Conservation (phyloP, 306 rosid species). For the Pueraria montana region DNA sequence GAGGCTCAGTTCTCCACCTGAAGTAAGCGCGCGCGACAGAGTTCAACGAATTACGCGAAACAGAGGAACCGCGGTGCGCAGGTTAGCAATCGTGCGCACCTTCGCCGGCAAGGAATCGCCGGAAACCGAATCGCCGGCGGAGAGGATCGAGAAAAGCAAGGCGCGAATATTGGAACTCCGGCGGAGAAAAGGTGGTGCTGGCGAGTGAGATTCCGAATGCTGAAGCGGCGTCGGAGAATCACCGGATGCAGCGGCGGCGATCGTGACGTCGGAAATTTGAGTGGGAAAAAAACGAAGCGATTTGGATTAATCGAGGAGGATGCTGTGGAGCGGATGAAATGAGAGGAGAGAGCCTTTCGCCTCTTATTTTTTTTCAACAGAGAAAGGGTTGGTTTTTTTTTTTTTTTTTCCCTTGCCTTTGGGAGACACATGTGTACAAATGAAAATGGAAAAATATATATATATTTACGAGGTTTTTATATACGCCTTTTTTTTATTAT, state of each 20-base stretch:
- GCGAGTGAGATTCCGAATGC: slow-evolving; percentile 37
- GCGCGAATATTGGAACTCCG: background rate
- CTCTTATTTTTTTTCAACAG: too few species aligned
- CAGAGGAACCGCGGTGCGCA: slow-evolving; percentile 48
- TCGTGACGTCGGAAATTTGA: slow-evolving; percentile 43
- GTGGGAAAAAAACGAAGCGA: slow-evolving; percentile 57
- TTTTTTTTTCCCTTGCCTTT: too few species aligned
- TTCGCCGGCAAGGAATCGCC: slow-evolving; percentile 57
- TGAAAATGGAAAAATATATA: too few species aligned
- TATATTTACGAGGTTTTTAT: too few species aligned
- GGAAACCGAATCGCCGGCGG: slow-evolving; percentile 28
- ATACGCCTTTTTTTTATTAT: too few species aligned
- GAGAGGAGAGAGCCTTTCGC: slow-evolving; percentile 48
- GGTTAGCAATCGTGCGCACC: slow-evolving; percentile 62
- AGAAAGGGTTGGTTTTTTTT: too few species aligned
- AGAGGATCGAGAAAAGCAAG: slow-evolving; percentile 19
- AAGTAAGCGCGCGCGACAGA: slow-evolving; percentile 30
- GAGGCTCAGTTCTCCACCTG: slow-evolving; percentile 59
- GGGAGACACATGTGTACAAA: too few species aligned
- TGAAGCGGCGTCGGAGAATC: background rate
- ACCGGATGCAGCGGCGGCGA: too few species aligned
- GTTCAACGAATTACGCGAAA: slow-evolving; percentile 46
- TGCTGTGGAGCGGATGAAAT: slow-evolving; percentile 46
- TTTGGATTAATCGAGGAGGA: slow-evolving; percentile 57
- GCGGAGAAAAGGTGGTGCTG: background rate